Base-by-base conservation (phyloP, 2,329 filamentous ascomycete genomes). In the Chalaropsis ovoidea region DNA sequence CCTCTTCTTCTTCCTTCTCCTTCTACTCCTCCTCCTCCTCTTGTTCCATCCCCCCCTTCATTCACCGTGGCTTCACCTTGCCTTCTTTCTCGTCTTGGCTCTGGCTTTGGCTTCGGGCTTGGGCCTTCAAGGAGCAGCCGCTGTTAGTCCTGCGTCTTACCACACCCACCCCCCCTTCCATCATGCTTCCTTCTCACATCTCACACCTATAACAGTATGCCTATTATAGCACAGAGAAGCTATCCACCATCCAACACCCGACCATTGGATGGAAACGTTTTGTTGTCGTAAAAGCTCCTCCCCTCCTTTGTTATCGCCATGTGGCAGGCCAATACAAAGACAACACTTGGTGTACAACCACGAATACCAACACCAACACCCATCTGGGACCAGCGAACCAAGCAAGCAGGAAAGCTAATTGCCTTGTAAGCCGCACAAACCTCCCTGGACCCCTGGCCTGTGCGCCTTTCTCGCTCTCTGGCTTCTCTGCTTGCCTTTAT, bases 31-130 rank as follows among this genome's bases (percentile, higher is more conserved):
- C 31, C 17, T 58, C 35, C 17, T n/a, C 13, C 31, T 15, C 27
- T 31, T 56, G 22, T 8, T 3, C 4, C 52, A 11, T 58, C 13
- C 4, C 1, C 15, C 43, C n/a, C 52, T 35, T 35, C 52, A n/a
- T 58, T 58, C 52, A 58, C 52, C 52, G 52, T 58, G 52, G 27
- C 52, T 58, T 58, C 52, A 58, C 52, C 52, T 58, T 58, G 52
- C 15, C 13, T 58, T 31, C 52, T 58, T 58, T 31, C 22, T 24
- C 19, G 47, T 19, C 47, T 52, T 52, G 47, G 47, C 22, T 52
- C 47, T 58, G 52, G 24, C 27, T 31, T 27, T 13, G 49, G 49
- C 49, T 27, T 13, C 22, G 52, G 24, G 52, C 52, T 58, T 58
- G 24, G 52, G 15, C 22, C 24, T 52, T 27, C 47, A 58, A 58